Percentiles rank a stretch among this genome's conserved stretches.
Conservation (phyloP, 345 rosid genomes). For the Isatis tinctoria region DNA sequence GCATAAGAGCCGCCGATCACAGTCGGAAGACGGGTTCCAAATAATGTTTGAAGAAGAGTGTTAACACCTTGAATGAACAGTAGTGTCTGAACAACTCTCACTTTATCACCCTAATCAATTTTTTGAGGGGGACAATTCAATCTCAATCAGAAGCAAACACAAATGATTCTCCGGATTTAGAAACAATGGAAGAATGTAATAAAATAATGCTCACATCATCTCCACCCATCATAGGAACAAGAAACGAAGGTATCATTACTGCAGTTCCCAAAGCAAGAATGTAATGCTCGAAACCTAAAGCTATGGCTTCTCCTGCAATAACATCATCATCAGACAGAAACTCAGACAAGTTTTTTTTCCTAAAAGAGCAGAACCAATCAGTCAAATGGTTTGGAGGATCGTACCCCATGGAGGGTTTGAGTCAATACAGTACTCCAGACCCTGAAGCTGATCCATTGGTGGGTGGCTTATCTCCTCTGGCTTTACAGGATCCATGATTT, state of each 20-base stretch:
- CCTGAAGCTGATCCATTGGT: constrained; percentile 98
- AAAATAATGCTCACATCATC: constrained; percentile 50
- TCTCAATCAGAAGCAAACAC: neutral
- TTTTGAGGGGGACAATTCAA: neutral
- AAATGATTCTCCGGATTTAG: neutral
- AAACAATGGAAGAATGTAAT: neutral
- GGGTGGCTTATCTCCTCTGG: constrained; percentile 87
- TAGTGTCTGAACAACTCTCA: constrained; percentile 88
- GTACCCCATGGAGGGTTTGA: constrained; percentile 98
- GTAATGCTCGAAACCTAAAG: constrained; percentile 94
- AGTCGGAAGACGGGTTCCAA: constrained; percentile 90
- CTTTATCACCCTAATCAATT: constrained; percentile 79
- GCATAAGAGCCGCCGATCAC: constrained; percentile 98
- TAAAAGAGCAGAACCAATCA: neutral
- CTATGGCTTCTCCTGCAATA: constrained; percentile 83
- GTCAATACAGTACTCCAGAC: constrained; percentile 96
- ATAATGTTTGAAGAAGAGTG: constrained; percentile 85
- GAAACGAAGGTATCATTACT: constrained; percentile 97
- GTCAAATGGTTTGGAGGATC: neutral
- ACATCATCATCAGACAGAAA: constrained; percentile 3
- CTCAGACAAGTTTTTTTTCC: neutral
- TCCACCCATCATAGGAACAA: constrained; percentile 98
- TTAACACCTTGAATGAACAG: constrained; percentile 90
- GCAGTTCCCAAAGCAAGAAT: constrained; percentile 95
- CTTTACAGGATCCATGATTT: constrained; percentile 73